Percentiles rank a stretch among this genome's conserved stretches.
These are phyloP conservation scores for Moniliophthora roreri DNA, from an alignment of 1,284 basidiomycete genomes.

Conservation along the genomic window DNA sequence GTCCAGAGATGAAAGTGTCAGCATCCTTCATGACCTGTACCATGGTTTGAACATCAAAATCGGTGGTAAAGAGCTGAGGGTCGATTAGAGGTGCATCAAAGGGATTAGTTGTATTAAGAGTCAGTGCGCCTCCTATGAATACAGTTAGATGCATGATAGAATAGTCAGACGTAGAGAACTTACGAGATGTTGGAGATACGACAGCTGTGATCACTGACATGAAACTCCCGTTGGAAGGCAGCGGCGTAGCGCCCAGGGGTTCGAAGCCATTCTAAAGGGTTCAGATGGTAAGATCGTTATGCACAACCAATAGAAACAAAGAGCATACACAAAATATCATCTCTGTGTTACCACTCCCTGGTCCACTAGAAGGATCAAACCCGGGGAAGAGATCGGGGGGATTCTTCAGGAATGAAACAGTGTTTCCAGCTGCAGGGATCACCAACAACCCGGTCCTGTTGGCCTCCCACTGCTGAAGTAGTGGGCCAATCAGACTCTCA, in stretches of 20 bases:
- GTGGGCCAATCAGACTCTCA: slow-evolving; percentile 13
- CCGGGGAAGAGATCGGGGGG: slow-evolving; percentile 1
- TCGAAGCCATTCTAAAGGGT: background rate
- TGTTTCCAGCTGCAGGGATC: background rate
- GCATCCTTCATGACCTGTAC: slow-evolving; percentile 15
- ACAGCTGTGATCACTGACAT: slow-evolving; percentile 13
- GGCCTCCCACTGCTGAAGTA: slow-evolving; percentile 22
- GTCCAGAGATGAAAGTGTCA: slow-evolving; percentile 15
- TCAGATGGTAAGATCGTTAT: slow-evolving; percentile 4
- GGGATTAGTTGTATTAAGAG: slow-evolving; percentile 21
- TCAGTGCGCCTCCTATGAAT: slow-evolving; percentile 11
- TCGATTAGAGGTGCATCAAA: slow-evolving; percentile 31
- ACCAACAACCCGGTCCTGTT: slow-evolving; percentile 21
- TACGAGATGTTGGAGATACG: slow-evolving; percentile 17
- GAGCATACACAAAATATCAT: slow-evolving; percentile 26
- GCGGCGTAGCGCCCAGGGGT: background rate
- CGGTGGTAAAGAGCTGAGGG: slow-evolving; percentile 22
- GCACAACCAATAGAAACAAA: background rate
- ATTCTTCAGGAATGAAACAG: background rate
- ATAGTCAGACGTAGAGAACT: background rate
- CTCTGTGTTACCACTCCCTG: background rate
- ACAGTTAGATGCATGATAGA: background rate
- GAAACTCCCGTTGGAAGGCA: slow-evolving; percentile 15
- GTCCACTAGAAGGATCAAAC: background rate
- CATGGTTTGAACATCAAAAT: slow-evolving; percentile 16